Percentiles rank a stretch among this genome's conserved stretches.
Evolutionary conservation across 2,329 filamentous ascomycete species (phyloP).

Genomic region (Talaromyces sp.): DNA sequence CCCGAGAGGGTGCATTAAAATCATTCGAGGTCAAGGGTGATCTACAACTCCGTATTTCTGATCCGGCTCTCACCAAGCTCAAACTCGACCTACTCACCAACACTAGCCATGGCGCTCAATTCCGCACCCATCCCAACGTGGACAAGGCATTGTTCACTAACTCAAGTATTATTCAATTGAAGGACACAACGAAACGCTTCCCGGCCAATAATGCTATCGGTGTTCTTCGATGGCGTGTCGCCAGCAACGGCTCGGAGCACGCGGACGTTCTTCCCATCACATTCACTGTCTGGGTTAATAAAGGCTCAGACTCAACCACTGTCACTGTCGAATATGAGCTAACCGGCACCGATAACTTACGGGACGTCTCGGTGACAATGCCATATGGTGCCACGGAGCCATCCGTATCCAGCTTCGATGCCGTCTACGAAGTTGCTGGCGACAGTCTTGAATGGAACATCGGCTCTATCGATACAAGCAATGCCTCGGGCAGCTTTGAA

Average conservation of each 20-base stretch:
- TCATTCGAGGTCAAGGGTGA: slow-evolving; percentile 89
- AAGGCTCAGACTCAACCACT: slow-evolving; percentile 75
- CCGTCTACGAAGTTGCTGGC: slow-evolving; percentile 87
- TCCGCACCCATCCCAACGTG: slow-evolving; percentile 94
- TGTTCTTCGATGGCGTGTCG: slow-evolving; percentile 82
- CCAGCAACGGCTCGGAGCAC: slow-evolving; percentile 76
- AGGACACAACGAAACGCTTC: slow-evolving; percentile 82
- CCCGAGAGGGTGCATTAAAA: slow-evolving; percentile 80
- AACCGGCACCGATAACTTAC: slow-evolving; percentile 71
- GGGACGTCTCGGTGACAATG: slow-evolving; percentile 82
- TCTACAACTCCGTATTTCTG: slow-evolving; percentile 83
- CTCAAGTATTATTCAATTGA: slow-evolving; percentile 81
- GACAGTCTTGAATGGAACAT: slow-evolving; percentile 94
- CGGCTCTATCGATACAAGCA: slow-evolving; percentile 77
- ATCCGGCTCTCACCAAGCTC: slow-evolving; percentile 84
- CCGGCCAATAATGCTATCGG: slow-evolving; percentile 91
- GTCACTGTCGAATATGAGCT: slow-evolving; percentile 96
- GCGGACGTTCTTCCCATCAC: slow-evolving; percentile 80
- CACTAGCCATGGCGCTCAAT: slow-evolving; percentile 78
- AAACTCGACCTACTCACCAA: slow-evolving; percentile 76
- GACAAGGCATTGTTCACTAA: slow-evolving; percentile 83
- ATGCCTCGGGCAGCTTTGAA: slow-evolving; percentile 82
- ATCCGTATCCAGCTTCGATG: slow-evolving; percentile 86
- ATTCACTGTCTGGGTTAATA: slow-evolving; percentile 97
- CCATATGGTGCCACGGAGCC: slow-evolving; percentile 84